A percentile compares a stretch with the other conserved stretches of the same genome.
Conservation (phyloP, 208 protist species). For the Phytomonas serpens region DNA sequence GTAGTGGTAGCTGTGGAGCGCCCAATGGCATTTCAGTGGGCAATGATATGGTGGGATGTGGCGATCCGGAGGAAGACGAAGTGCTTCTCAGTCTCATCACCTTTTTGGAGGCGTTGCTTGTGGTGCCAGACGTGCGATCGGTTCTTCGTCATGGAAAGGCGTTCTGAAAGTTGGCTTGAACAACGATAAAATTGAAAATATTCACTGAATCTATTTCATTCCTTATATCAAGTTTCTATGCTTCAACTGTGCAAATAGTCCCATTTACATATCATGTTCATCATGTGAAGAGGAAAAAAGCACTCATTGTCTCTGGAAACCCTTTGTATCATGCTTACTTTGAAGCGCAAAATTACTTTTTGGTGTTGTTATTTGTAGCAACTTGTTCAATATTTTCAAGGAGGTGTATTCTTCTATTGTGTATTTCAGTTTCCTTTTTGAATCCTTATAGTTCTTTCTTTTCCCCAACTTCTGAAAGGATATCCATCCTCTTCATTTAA, state of each 20-base stretch:
- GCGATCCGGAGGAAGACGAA: slow-evolving; percentile 39
- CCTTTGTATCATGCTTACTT: background rate
- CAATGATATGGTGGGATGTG: slow-evolving; percentile 15
- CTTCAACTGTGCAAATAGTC: background rate
- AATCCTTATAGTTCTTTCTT: background rate
- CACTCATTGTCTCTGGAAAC: background rate
- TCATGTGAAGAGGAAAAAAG: background rate
- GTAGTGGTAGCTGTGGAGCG: background rate
- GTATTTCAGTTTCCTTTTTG: background rate
- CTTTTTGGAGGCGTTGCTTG: slow-evolving; percentile 68
- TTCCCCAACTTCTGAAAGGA: background rate
- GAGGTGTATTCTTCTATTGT: background rate
- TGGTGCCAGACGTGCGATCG: slow-evolving; percentile 76
- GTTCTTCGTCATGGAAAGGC: slow-evolving; percentile 63
- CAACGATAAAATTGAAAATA: background rate
- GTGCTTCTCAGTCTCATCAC: slow-evolving; percentile 64
- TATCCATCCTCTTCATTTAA: background rate
- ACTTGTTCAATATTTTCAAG: background rate
- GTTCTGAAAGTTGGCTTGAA: slow-evolving; percentile 17
- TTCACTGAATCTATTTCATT: background rate
- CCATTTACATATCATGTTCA: background rate
- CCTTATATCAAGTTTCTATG: background rate
- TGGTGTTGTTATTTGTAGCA: background rate
- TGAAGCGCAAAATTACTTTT: background rate
- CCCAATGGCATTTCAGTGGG: background rate